A percentile compares a stretch with the other conserved stretches of the same genome.
phyloP scores from a whole-genome alignment of 2,329 filamentous ascomycete genomes.

The Ophiocordyceps camponoti-rufipedis region DNA sequence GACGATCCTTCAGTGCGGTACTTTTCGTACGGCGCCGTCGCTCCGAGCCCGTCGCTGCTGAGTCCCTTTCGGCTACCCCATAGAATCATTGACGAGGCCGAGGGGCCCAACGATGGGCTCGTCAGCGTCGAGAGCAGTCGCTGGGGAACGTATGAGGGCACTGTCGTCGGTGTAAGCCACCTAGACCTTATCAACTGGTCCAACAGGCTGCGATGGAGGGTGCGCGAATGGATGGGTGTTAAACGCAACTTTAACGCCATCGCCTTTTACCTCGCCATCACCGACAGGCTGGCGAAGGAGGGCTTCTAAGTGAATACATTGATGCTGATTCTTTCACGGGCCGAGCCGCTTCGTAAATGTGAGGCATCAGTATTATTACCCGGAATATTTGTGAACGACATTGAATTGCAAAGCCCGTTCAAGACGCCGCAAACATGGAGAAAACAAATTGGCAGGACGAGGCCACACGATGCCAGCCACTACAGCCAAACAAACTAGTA shows the following conservation, averaged over 20 bases:
- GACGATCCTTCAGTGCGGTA: conserved; percentile 36
- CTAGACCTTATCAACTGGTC: conserved; percentile 52
- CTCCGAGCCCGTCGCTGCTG: conserved; percentile 32
- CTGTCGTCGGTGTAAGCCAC: conserved; percentile 41
- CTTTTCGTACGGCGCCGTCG: conserved; percentile 42
- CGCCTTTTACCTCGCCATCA: conserved; percentile 47
- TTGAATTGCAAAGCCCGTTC: too few relatives aligned
- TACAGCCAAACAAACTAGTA: background rate
- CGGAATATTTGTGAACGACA: background rate
- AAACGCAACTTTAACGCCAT: conserved; percentile 45
- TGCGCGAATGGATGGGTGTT: conserved; percentile 33
- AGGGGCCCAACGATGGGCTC: conserved; percentile 48
- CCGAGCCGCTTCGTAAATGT: background rate
- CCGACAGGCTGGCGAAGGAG: conserved; percentile 55
- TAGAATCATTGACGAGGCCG: conserved; percentile 25
- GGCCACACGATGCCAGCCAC: background rate
- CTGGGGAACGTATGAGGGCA: conserved; percentile 48
- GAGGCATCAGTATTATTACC: conserved; percentile 8
- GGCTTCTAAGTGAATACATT: conserved; percentile 17
- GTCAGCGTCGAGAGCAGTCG: conserved; percentile 44
- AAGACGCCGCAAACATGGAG: background rate
- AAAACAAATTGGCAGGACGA: too few relatives aligned
- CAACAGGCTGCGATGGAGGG: conserved; percentile 36
- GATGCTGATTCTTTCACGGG: background rate
- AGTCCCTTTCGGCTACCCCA: conserved; percentile 43